Evolutionary conservation across 768 basidiomycete species (phyloP).

Genomic region (Amanita inopinata): DNA sequence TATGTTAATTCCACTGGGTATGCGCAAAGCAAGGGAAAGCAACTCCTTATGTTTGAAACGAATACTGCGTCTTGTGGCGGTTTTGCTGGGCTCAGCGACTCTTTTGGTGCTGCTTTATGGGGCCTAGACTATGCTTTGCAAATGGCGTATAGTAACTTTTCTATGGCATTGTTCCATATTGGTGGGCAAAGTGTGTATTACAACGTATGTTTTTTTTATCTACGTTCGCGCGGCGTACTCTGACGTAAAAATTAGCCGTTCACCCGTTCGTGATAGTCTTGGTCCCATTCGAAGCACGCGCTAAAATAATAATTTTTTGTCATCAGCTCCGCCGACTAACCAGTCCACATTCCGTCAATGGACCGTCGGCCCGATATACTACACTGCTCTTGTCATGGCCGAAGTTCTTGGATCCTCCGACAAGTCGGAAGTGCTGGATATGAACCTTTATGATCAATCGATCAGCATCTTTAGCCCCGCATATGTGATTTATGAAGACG

Average conservation of each 20-base stretch:
- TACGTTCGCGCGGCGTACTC: constrained; percentile 13
- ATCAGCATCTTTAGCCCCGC: constrained; percentile 50
- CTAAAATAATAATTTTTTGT: constrained; percentile 2
- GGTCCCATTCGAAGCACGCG: background rate
- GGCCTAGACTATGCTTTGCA: constrained; percentile 50
- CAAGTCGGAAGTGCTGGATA: constrained; percentile 51
- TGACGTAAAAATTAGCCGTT: constrained; percentile 34
- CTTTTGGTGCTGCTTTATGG: constrained; percentile 58
- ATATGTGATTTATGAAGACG: constrained; percentile 68
- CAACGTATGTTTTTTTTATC: constrained; percentile 35
- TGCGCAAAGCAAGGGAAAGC: constrained; percentile 32
- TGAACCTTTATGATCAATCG: constrained; percentile 34
- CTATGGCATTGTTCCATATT: constrained; percentile 40
- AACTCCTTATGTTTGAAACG: constrained; percentile 60
- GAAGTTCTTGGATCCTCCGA: constrained; percentile 60
- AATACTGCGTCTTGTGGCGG: constrained; percentile 66
- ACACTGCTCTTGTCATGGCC: constrained; percentile 58
- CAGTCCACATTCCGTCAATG: constrained; percentile 54
- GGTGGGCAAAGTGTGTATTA: constrained; percentile 59
- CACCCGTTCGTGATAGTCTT: constrained; percentile 34
- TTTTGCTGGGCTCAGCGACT: constrained; percentile 51
- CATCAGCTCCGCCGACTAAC: constrained; percentile 43
- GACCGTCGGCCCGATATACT: constrained; percentile 72
- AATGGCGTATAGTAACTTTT: constrained; percentile 47
- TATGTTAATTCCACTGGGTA: constrained; percentile 43